phyloP scores from a whole-genome alignment of 1,139 yeast species.

The Pichia sp. region DNA sequence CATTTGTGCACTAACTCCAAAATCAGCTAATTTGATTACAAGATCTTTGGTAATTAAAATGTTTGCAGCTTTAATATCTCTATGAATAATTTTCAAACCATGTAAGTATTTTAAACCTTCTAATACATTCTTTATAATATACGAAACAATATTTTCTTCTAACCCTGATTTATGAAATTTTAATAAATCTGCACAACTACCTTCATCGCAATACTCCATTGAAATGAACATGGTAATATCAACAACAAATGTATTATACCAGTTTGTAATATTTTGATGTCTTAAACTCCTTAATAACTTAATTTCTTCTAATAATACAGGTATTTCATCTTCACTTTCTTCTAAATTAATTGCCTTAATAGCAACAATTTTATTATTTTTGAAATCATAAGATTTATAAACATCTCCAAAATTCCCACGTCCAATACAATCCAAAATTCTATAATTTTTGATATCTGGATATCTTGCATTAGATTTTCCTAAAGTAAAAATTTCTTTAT shows the following conservation, averaged over 20 bases:
- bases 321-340: conserved; percentile 65
- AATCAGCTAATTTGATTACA: conserved; percentile 68
- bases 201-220: conserved; percentile 92
- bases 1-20: conserved; percentile 81
- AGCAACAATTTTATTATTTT: conserved; percentile 45
- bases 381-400: conserved; percentile 44
- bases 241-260: conserved; percentile 54
- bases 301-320: conserved; percentile 65
- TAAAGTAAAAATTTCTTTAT: not conserved
- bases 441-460: conserved; percentile 15
- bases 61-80: conserved; percentile 83
- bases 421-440: conserved; percentile 58
- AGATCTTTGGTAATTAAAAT: conserved; percentile 61
- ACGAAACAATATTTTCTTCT: conserved; percentile 53
- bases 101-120: conserved; percentile 68
- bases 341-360: conserved; percentile 75
- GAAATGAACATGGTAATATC: conserved; percentile 76
- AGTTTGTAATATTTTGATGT: conserved; percentile 59
- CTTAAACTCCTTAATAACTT: conserved; percentile 59
- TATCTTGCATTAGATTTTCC: not conserved
- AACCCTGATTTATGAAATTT: conserved; percentile 42
- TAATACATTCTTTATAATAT: conserved; percentile 53
- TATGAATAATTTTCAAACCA: conserved; percentile 65
- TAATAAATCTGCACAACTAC: conserved; percentile 74
- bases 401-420: conserved; percentile 87